Base-by-base conservation (phyloP, 495 filamentous ascomycete genomes). In the Hamigera avellanea region DNA sequence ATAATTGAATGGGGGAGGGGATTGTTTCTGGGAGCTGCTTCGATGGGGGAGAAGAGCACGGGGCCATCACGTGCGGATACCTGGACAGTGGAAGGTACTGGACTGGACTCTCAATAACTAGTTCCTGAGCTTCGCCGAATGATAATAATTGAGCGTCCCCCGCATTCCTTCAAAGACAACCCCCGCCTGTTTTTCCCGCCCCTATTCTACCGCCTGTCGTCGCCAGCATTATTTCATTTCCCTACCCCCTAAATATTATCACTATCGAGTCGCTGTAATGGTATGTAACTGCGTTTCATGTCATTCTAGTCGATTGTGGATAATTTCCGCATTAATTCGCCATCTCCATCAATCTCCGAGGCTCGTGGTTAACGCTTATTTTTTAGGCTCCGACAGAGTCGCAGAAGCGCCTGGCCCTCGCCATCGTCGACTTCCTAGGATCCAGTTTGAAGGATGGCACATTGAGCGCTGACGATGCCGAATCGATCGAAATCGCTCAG, bases 401-500 rank as follows among this genome's bases (percentile, higher is more conserved):
- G 41, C 93, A 95, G 65, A 93, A 98, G 70, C 84, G 88, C 62
- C 78, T 98, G 40, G 93, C 91, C 50, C 83, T 96, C 54, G 86
- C 93, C 48, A 87, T 98, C 59, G 82, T 93, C 66, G 86, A 95
- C 64, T 98, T 95, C 70, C 79, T 98, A 19, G 72, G 72, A 37
- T 77, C 74, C 46, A 94, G 86, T 37, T 65, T 85, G 43, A 87
- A 75, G 40, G 91, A 98, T 48, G 89, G 89, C 46, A 91, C 87
- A 19, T 72, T 96, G 26, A 70, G 78, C 13, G 52, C 78, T 46
- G 93, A 96, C 33, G 91, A 98, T 54, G 70, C 76, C 41, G 91
- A 96, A 54, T 83, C 77, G 34, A 82, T 98, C 53, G 89, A 96
- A 46, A 79, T 96, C 23, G 91, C 91, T 39, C 70, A 78, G 52